These are phyloP conservation scores for Cadophora sp. DNA, from an alignment of 2,329 filamentous ascomycete species.

Conservation along the genomic window DNA sequence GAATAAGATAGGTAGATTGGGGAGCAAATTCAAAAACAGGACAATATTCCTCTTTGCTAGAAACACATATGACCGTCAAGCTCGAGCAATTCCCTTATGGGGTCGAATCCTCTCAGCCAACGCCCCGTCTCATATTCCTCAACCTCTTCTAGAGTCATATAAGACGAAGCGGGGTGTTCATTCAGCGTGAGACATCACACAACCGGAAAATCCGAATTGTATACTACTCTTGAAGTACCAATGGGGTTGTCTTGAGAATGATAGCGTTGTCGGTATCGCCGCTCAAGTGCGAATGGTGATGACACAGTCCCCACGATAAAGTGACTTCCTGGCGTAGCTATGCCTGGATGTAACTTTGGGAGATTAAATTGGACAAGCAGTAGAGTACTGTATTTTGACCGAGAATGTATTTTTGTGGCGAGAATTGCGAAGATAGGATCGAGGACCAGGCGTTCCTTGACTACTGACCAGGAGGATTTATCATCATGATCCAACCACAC, in stretches of 20 bases:
- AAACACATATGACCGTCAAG: too few species aligned
- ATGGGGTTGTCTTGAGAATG: neutral
- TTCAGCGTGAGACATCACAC: too few species aligned
- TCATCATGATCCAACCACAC: conserved; percentile 15
- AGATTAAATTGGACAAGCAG: conserved; percentile 6
- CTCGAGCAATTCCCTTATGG: too few species aligned
- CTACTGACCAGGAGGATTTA: conserved; percentile 8
- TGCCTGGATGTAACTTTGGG: conserved; percentile 11
- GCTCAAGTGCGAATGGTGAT: neutral
- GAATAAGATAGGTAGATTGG: too few species aligned
- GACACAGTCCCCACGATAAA: neutral
- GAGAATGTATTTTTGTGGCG: neutral
- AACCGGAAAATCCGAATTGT: too few species aligned
- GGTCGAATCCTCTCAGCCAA: too few species aligned
- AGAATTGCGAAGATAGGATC: neutral
- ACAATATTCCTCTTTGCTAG: too few species aligned
- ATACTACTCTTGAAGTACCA: too few species aligned
- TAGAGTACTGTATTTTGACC: neutral
- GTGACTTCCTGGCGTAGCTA: conserved; percentile 8
- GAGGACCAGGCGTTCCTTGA: conserved; percentile 7
- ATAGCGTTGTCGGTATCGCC: conserved; percentile 11
- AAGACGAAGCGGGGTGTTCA: too few species aligned
- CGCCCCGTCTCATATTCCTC: too few species aligned
- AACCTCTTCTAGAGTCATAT: too few species aligned
- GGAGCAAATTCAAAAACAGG: too few species aligned